Evolutionary conservation across 163 green algal genomes (phyloP).

Genomic region (Volvox carteri): DNA sequence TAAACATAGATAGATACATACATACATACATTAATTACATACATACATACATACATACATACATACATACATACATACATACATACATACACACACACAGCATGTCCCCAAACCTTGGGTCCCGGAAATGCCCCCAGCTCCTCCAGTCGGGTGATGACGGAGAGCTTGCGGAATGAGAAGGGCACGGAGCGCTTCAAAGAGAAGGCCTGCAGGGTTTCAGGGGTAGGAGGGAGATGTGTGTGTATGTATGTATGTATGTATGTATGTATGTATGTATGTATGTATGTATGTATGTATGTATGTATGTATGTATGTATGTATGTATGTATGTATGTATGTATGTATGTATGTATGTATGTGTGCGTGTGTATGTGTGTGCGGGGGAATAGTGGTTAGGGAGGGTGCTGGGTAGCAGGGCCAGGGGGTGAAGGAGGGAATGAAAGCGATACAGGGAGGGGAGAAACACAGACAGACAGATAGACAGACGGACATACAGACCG

Average conservation of each 20-base stretch:
- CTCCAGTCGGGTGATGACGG: conserved; percentile 43
- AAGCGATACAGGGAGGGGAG: too few relatives aligned
- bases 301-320: neutral
- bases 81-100: neutral
- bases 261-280: neutral
- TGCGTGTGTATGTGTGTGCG: too few relatives aligned
- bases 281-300: neutral
- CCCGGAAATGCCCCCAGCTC: conserved; percentile 75
- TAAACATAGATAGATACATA: too few relatives aligned
- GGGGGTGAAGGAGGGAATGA: too few relatives aligned
- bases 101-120: conserved; percentile 54
- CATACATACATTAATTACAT: too few relatives aligned
- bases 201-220: conserved; percentile 79
- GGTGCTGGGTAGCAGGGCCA: too few relatives aligned
- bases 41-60: too few relatives aligned
- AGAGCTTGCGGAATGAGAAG: conserved; percentile 74
- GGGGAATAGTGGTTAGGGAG: too few relatives aligned
- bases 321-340: too few relatives aligned
- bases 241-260: neutral
- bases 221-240: neutral
- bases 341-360: too few relatives aligned
- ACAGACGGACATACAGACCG: too few relatives aligned
- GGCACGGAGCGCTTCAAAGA: conserved; percentile 83
- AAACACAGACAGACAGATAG: too few relatives aligned
- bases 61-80: neutral